Evolutionary conservation across 306 rosid genomes (phyloP), one percentile per base, ranked within the genome.

Genomic region (Betula pendula): DNA sequence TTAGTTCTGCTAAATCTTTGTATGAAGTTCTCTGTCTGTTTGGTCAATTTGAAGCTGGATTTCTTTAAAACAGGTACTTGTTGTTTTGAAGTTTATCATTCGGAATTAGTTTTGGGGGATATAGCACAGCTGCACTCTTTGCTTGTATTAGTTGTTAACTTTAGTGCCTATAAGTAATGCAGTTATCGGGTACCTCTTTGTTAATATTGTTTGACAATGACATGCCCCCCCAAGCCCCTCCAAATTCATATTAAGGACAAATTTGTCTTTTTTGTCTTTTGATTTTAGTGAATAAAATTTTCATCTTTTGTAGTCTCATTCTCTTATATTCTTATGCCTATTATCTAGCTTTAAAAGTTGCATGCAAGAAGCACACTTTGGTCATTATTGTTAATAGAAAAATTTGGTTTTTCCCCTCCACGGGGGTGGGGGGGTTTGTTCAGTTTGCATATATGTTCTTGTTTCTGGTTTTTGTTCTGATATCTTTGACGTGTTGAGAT

Each of bases 401-500:
- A 38, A 6, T 5, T 38, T 38, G 42, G 42, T 38, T 38, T 38
- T 38, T 38, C 7, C 40, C 0, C 40, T 6, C 42, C 8, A 5
- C 8, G 0, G 42, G 40, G 40, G 40, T 35, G 40, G 40, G 40
- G 42, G 31, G 33, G 33, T 29, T 12, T 22, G 13, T 29, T 31
- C 15, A 8, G 10, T 72, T 59, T 68, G 56, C 40, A 35, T 9
- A 35, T 25, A 17, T 52, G 24, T 14, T 17, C 10, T 22, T 33
- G 9, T 60, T 16, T 9, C 1, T 10, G 38, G 51, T 15, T 74
- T 33, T 43, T 56, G 44, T 68, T 19, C 10, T 19, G 68, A 75
- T 24, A 45, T 75, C 72, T 63, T 65, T 72, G 7, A 42, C 7
- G 29, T 24, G 77, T 56, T 53, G 42, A 68, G 33, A 20, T 65